Conservation (phyloP, 352 stramenopile genomes). For the Saprolegnia parasitica region DNA sequence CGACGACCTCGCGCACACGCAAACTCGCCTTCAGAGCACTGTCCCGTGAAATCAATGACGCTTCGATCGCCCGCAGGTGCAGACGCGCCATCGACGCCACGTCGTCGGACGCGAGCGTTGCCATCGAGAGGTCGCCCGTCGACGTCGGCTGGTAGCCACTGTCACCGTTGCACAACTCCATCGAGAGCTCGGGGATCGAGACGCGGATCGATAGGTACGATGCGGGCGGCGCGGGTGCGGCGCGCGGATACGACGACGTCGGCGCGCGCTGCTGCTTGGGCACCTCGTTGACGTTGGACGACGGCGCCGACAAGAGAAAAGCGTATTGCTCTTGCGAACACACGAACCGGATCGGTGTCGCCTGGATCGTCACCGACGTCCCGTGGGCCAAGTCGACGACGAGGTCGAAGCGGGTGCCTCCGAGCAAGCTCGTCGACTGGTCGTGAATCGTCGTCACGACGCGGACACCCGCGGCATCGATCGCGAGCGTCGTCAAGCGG, state of each 20-base stretch:
- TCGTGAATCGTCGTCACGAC: constrained; percentile 76
- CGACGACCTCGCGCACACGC: background rate
- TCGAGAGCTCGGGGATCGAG: constrained; percentile 61
- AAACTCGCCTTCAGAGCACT: background rate
- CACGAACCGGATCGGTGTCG: constrained; percentile 61
- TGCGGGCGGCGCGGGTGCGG: background rate
- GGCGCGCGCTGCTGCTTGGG: background rate
- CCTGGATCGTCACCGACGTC: constrained; percentile 50
- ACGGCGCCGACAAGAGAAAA: constrained; percentile 64
- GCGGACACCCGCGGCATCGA: constrained; percentile 58
- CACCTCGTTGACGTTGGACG: constrained; percentile 68
- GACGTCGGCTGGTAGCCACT: constrained; percentile 72
- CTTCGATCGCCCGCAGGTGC: constrained; percentile 34
- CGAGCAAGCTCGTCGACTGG: constrained; percentile 65
- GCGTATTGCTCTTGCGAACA: constrained; percentile 82
- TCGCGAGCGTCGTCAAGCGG: constrained; percentile 62
- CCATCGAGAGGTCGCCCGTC: constrained; percentile 73
- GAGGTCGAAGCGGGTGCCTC: constrained; percentile 55
- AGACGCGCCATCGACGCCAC: constrained; percentile 69
- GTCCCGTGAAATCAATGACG: background rate
- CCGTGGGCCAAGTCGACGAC: constrained; percentile 60
- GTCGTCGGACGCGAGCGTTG: constrained; percentile 53
- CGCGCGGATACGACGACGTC: background rate
- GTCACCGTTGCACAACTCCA: constrained; percentile 73
- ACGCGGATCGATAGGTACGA: background rate